These are phyloP conservation scores for Pythium utonaiense DNA, from an alignment of 352 stramenopile species.

Conservation along the genomic window DNA sequence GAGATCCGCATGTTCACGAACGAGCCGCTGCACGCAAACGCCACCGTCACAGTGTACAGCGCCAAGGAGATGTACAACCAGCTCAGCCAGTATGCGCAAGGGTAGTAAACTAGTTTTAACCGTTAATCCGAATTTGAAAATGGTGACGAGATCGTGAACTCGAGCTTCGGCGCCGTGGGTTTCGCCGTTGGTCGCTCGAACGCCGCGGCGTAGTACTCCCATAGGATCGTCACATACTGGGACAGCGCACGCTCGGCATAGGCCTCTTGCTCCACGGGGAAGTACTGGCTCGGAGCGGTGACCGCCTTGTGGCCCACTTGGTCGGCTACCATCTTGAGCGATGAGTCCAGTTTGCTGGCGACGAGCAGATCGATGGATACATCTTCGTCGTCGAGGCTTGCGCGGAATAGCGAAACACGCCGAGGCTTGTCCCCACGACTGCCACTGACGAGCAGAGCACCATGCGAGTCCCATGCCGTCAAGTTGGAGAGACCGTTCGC, in stretches of 20 bases:
- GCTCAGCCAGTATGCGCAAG: conserved; percentile 72
- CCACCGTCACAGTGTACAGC: conserved; percentile 72
- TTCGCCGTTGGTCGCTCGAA: conserved; percentile 48
- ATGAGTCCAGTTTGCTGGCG: conserved; percentile 76
- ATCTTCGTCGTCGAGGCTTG: conserved; percentile 75
- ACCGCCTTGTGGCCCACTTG: conserved; percentile 35
- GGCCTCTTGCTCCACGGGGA: conserved; percentile 56
- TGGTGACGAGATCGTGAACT: conserved; percentile 78
- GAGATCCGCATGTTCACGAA: conserved; percentile 71
- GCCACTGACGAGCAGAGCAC: conserved; percentile 26
- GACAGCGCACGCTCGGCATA: conserved; percentile 67
- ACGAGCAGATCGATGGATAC: conserved; percentile 81
- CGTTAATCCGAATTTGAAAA: conserved; percentile 32
- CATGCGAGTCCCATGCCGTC: conserved; percentile 63
- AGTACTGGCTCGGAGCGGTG: conserved; percentile 33
- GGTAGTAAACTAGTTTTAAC: conserved; percentile 20
- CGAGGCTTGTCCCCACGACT: not conserved
- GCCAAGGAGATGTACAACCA: conserved; percentile 73
- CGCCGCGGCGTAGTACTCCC: conserved; percentile 78
- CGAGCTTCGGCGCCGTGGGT: conserved; percentile 58
- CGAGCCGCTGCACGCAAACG: conserved; percentile 63
- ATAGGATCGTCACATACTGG: conserved; percentile 79
- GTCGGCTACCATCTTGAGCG: conserved; percentile 85
- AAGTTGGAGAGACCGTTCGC: conserved; percentile 53
- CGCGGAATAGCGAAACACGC: conserved; percentile 60